Evolutionary conservation across 164 flowering plant genomes (phyloP), one percentile per base, ranked within the genome.

Genomic region (Buxus sempervirens): DNA sequence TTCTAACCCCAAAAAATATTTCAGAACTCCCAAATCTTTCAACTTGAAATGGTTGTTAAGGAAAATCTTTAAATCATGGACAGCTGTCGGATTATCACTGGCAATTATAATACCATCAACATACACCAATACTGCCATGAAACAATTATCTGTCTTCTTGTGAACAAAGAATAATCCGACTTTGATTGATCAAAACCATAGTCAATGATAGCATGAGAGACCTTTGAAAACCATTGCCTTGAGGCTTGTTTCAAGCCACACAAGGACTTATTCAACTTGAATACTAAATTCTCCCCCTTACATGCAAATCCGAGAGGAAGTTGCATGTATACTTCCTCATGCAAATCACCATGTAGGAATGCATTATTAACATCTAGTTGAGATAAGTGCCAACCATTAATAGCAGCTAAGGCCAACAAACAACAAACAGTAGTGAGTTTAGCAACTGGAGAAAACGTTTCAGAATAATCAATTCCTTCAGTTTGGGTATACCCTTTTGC

Each of bases 101-200:
- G 62, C 54, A 25, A 66, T 26, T 0, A 66, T 7, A 2, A 66
- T 28, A 36, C 55, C 69, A 66, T 69, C 72, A 12, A 61, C 65
- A 60, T 69, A 69, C n/a, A n/a, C n/a, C n/a, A n/a, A 69, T 65
- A 45, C 5, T 6, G 51, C 51, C 12, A 15, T 45, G 51, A 45
- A 45, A 15, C n/a, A 15, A 45, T 45, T 6, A 45, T 10, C 51
- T 15, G 13, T 15, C 12, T 10, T 1, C 5, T 4, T 15, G 51
- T 45, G 13, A 45, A 45, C 1, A 45, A 45, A 10, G 51, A 45
- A 15, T 45, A 45, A 45, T 45, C 51, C 1, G 51, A 6, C 51
- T 45, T 45, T 10, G 51, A 45, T 15, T 45, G 51, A 45, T 1
- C 1, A 45, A 10, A 45, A 45, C 51, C 51, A 45, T 2, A 6